Evolutionary conservation across 2,329 filamentous ascomycete species (phyloP).

Genomic region (Curvularia sp.): DNA sequence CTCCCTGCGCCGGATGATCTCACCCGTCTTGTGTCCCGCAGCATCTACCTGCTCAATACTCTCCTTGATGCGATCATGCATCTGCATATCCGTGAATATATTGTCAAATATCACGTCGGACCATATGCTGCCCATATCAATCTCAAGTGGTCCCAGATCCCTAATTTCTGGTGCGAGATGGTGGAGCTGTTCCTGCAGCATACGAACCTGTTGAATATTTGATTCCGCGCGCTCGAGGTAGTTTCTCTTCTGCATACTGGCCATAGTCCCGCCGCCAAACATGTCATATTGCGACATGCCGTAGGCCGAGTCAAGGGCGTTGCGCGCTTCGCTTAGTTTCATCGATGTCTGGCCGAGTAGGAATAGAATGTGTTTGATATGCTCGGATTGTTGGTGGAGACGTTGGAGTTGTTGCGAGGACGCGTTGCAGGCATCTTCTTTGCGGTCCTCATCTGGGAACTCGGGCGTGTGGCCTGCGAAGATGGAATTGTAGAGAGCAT

Average conservation of each 20-base stretch:
- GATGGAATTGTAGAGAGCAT: conserved; percentile 42
- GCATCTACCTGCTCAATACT: conserved; percentile 46
- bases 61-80: conserved; percentile 60
- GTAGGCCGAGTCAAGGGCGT: conserved; percentile 34
- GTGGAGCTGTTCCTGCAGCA: conserved; percentile 51
- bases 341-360: conserved; percentile 32
- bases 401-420: conserved; percentile 21
- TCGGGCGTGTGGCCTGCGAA: conserved; percentile 44
- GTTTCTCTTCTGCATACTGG: conserved; percentile 63
- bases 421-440: conserved; percentile 32
- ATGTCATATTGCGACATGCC: conserved; percentile 52
- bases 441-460: conserved; percentile 43
- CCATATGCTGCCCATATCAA: conserved; percentile 58
- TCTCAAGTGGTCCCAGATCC: conserved; percentile 50
- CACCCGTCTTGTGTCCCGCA: conserved; percentile 32
- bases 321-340: conserved; percentile 33
- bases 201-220: conserved; percentile 51
- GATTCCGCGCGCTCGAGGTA: conserved; percentile 59
- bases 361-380: conserved; percentile 36
- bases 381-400: conserved; percentile 31
- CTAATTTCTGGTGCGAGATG: conserved; percentile 51
- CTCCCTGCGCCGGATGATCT: conserved; percentile 48
- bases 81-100: conserved; percentile 60
- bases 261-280: conserved; percentile 59
- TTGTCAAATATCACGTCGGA: conserved; percentile 64